Conservation (phyloP, 352 stramenopile species). For the Phytopythium litorale region DNA sequence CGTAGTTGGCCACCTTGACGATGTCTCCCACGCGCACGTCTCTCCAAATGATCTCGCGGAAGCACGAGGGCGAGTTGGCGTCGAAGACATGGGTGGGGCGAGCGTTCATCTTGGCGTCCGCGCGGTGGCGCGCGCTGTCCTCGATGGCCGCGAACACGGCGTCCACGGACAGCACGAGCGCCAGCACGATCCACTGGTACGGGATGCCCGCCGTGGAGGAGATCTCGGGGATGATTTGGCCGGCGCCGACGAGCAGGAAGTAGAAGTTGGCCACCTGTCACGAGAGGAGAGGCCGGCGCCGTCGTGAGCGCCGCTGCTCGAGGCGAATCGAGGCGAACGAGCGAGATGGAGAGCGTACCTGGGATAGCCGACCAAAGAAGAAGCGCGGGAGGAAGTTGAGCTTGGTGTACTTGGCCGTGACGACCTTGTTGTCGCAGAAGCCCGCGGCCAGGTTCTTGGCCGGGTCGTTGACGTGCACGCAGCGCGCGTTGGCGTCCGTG, state of each 20-base stretch:
- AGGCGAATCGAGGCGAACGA: neutral
- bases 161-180: constrained; percentile 81
- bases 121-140: constrained; percentile 68
- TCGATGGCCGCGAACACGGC: constrained; percentile 85
- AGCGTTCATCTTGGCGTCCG: constrained; percentile 83
- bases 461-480: constrained; percentile 74
- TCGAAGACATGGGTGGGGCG: constrained; percentile 65
- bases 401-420: constrained; percentile 87
- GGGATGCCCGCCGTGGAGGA: constrained; percentile 82
- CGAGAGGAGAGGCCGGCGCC: neutral
- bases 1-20: constrained; percentile 86
- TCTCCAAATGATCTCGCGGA: constrained; percentile 52
- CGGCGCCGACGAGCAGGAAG: constrained; percentile 84
- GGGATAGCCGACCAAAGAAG: constrained; percentile 81
- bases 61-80: constrained; percentile 27
- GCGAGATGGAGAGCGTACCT: constrained; percentile 13
- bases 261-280: constrained; percentile 76
- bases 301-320: neutral
- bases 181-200: constrained; percentile 85
- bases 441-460: constrained; percentile 39
- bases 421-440: constrained; percentile 80
- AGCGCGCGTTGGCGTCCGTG: constrained; percentile 41
- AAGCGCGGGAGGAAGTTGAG: constrained; percentile 84
- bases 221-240: constrained; percentile 84
- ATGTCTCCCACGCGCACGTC: constrained; percentile 76